phyloP scores from a whole-genome alignment of 495 filamentous ascomycete species.

The Neurospora sp. region DNA sequence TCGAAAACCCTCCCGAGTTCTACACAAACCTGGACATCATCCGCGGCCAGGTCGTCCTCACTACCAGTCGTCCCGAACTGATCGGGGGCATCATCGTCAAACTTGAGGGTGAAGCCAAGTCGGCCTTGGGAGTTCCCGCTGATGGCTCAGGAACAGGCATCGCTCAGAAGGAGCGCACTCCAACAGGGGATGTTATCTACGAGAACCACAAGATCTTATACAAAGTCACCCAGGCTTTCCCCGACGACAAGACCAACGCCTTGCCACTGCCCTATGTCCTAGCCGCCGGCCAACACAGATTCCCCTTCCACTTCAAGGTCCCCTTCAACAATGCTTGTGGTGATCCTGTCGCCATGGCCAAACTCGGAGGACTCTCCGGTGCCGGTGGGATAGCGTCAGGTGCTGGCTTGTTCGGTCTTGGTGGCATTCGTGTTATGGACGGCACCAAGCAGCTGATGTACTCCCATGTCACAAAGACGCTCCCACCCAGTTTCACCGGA shows the following conservation, averaged over 20 bases:
- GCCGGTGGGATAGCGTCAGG: slow-evolving; percentile 24
- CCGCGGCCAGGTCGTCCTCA: slow-evolving; percentile 53
- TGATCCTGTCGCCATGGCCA: slow-evolving; percentile 36
- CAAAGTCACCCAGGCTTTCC: slow-evolving; percentile 71
- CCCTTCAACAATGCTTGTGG: slow-evolving; percentile 87
- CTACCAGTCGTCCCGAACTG: slow-evolving; percentile 50
- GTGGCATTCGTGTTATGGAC: slow-evolving; percentile 42
- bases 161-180: slow-evolving; percentile 18
- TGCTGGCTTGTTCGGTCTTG: slow-evolving; percentile 25
- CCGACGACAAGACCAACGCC: slow-evolving; percentile 53
- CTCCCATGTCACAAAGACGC: slow-evolving; percentile 70
- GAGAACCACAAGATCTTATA: slow-evolving; percentile 53
- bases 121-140: slow-evolving; percentile 34
- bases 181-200: slow-evolving; percentile 24
- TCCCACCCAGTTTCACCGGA: slow-evolving; percentile 78
- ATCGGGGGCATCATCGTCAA: slow-evolving; percentile 81
- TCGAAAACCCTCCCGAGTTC: slow-evolving; percentile 63
- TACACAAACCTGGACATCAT: slow-evolving; percentile 89
- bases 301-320: slow-evolving; percentile 86
- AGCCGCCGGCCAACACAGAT: slow-evolving; percentile 70
- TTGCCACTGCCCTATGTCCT: slow-evolving; percentile 56
- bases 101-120: slow-evolving; percentile 80
- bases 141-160: slow-evolving; percentile 15
- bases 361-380: slow-evolving; percentile 32
- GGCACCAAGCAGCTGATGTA: slow-evolving; percentile 42